Conservation (phyloP, 805 yeast genomes). For the Nakazawaea pomicola region DNA sequence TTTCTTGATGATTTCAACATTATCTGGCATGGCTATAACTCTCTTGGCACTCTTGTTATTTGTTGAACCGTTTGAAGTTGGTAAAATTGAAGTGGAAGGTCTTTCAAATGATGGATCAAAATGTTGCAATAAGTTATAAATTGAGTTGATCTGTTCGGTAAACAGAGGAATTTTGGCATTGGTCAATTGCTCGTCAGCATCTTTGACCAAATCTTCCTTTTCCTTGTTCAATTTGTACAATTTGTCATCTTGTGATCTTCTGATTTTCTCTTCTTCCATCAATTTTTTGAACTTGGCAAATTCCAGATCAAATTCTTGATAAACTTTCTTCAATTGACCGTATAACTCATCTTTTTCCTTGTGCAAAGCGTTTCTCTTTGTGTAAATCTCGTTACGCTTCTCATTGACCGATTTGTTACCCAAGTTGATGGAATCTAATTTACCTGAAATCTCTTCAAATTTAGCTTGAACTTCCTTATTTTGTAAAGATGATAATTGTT, state of each 20-base stretch:
- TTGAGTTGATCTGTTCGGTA: slow-evolving; percentile 67
- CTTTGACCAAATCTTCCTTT: slow-evolving; percentile 43
- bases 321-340: slow-evolving; percentile 60
- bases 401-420: slow-evolving; percentile 57
- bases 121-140: slow-evolving; percentile 64
- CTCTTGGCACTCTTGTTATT: slow-evolving; percentile 29
- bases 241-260: slow-evolving; percentile 66
- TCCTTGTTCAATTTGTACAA: slow-evolving; percentile 42
- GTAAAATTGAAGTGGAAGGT: slow-evolving; percentile 31
- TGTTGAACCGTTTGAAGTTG: slow-evolving; percentile 6
- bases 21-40: slow-evolving; percentile 58
- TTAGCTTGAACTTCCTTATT: slow-evolving; percentile 60
- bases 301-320: slow-evolving; percentile 72
- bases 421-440: slow-evolving; percentile 61
- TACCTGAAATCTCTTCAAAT: slow-evolving; percentile 64
- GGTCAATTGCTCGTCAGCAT: slow-evolving; percentile 67
- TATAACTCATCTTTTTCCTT: slow-evolving; percentile 66
- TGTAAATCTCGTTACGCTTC: slow-evolving; percentile 59
- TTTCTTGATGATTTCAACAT: slow-evolving; percentile 60
- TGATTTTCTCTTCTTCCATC: slow-evolving; percentile 63
- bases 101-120: slow-evolving; percentile 78
- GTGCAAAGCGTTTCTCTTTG: slow-evolving; percentile 62
- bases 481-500: slow-evolving; percentile 50
- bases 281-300: slow-evolving; percentile 64
- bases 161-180: slow-evolving; percentile 80